phyloP scores from a whole-genome alignment of 2,329 filamentous ascomycete genomes.

The Pseudogymnoascus sp. region DNA sequence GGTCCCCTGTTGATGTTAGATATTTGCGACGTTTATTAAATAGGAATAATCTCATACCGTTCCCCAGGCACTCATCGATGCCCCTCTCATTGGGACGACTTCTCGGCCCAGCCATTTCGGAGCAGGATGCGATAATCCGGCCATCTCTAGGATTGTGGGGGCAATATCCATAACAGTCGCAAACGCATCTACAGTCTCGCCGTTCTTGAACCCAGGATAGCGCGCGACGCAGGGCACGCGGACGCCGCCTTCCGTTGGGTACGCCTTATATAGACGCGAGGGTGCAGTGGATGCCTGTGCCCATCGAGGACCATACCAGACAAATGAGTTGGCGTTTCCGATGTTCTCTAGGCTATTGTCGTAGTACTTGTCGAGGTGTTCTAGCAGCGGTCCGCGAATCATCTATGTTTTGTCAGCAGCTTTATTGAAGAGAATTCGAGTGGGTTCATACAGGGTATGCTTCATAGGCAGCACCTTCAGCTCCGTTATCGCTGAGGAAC shows the following conservation, averaged over 20 bases:
- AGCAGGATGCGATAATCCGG: slow-evolving; percentile 32
- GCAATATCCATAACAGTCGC: slow-evolving; percentile 36
- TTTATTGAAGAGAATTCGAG: slow-evolving; percentile 12
- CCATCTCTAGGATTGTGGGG: slow-evolving; percentile 36
- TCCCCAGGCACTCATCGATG: slow-evolving; percentile 36
- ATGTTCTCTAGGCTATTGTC: slow-evolving; percentile 41
- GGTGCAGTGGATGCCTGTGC: slow-evolving; percentile 36
- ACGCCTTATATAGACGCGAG: slow-evolving; percentile 35
- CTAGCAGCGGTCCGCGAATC: slow-evolving; percentile 20
- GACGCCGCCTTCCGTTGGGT: slow-evolving; percentile 34
- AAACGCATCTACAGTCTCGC: slow-evolving; percentile 29
- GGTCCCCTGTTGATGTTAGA: slow-evolving; percentile 26
- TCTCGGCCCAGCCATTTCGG: slow-evolving; percentile 38
- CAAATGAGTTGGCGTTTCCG: slow-evolving; percentile 38
- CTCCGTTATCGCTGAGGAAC: slow-evolving; percentile 44
- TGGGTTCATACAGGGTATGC: slow-evolving; percentile 34
- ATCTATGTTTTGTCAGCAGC: slow-evolving; percentile 21
- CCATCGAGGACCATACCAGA: slow-evolving; percentile 39
- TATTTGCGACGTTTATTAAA: background rate
- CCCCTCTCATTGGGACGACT: slow-evolving; percentile 45
- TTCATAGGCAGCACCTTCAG: slow-evolving; percentile 40
- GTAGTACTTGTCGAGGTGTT: slow-evolving; percentile 30
- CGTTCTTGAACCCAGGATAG: slow-evolving; percentile 21
- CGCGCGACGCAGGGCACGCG: slow-evolving; percentile 32
- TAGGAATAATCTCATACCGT: slow-evolving; percentile 14